These are phyloP conservation scores for Berberis thunbergii DNA, from an alignment of 164 flowering plant genomes.

Conservation along the genomic window DNA sequence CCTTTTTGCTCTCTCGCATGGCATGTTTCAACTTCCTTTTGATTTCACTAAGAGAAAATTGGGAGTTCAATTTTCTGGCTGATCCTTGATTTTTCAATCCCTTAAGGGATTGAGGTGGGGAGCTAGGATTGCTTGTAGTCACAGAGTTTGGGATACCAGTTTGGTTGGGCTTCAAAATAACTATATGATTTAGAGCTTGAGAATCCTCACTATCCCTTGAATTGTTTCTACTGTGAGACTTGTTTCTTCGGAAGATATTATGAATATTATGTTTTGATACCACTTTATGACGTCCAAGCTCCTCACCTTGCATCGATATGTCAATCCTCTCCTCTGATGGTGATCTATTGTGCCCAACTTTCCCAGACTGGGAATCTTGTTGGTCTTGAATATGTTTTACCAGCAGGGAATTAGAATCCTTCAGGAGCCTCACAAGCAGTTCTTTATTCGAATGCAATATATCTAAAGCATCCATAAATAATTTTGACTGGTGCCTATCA, in stretches of 20 bases:
- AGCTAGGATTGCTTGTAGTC: slow-evolving; percentile 15
- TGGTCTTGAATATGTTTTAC: slow-evolving; percentile 34
- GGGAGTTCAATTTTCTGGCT: slow-evolving; percentile 30
- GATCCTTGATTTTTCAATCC: slow-evolving; percentile 17
- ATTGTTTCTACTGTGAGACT: slow-evolving; percentile 23
- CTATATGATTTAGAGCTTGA: slow-evolving; percentile 49
- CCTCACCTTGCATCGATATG: slow-evolving; percentile 19
- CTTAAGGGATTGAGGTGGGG: slow-evolving; percentile 17
- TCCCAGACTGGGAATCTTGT: slow-evolving; percentile 23
- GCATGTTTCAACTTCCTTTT: slow-evolving; percentile 58
- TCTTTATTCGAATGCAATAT: slow-evolving; percentile 46
- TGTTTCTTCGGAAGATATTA: slow-evolving; percentile 51
- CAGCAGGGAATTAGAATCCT: slow-evolving; percentile 44
- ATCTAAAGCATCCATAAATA: slow-evolving; percentile 54
- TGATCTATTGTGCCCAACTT: slow-evolving; percentile 19
- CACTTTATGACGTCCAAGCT: slow-evolving; percentile 25
- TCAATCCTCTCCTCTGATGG: slow-evolving; percentile 13
- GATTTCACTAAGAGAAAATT: slow-evolving; percentile 64
- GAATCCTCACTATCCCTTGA: slow-evolving; percentile 17
- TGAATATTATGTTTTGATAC: slow-evolving; percentile 13
- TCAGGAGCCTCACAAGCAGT: slow-evolving; percentile 39
- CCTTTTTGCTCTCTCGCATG: slow-evolving; percentile 42
- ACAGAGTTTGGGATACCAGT: slow-evolving; percentile 19
- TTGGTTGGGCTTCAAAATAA: slow-evolving; percentile 67
- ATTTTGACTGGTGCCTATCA: slow-evolving; percentile 33